These are phyloP conservation scores for Pyrenopolyporus hunteri DNA, from an alignment of 495 filamentous ascomycete species.

Conservation along the genomic window DNA sequence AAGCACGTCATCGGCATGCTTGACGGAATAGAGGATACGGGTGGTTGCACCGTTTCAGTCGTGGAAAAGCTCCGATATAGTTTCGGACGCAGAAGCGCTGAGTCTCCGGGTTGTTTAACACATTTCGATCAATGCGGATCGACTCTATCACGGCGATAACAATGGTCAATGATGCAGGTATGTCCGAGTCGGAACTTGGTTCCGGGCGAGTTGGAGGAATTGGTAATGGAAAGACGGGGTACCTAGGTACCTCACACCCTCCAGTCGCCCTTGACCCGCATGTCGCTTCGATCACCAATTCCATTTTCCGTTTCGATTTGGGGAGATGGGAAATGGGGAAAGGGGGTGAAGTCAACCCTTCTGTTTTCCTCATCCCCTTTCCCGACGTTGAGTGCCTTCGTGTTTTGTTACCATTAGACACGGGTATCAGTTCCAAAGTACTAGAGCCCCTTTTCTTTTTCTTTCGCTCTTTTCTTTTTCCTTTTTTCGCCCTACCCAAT, in stretches of 20 bases:
- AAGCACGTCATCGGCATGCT: conserved; percentile 25
- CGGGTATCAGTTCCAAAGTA: background rate
- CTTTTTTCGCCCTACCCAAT: background rate
- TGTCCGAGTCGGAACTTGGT: no score
- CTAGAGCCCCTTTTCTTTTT: background rate
- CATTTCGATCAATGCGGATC: background rate
- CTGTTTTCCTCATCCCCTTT: background rate
- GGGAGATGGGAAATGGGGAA: background rate
- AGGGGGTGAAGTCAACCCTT: background rate
- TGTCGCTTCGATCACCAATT: conserved; percentile 7
- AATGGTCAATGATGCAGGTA: background rate
- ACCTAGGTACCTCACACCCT: no score
- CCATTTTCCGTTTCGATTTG: conserved; percentile 2
- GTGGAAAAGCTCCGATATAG: background rate
- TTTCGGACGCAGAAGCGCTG: background rate
- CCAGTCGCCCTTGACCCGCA: background rate
- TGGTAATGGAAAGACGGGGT: conserved; percentile 2
- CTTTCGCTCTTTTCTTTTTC: background rate
- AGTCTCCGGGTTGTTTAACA: background rate
- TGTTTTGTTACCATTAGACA: background rate
- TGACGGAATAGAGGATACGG: background rate
- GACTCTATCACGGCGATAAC: background rate
- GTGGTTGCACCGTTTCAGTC: background rate
- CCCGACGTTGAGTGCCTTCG: background rate
- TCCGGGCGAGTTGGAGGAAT: background rate